Conservation (phyloP, 306 rosid species). For the Cercis canadensis region DNA sequence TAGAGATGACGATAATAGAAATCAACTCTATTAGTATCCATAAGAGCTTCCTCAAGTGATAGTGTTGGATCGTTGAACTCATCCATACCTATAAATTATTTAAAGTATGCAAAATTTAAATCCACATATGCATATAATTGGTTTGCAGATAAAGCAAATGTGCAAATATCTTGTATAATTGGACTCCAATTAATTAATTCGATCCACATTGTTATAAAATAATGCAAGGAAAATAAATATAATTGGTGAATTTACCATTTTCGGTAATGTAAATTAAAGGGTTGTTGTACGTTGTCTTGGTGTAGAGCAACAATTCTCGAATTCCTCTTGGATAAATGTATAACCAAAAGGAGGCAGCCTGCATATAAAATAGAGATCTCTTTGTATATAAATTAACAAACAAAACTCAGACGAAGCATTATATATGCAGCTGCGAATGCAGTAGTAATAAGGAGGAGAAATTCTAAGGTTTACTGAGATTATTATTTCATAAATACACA, state of each 20-base stretch:
- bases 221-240: not conserved
- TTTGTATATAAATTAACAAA: too few species aligned
- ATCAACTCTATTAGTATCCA: constrained; percentile 49
- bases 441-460: not conserved
- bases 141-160: not conserved
- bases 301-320: constrained; percentile 37
- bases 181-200: too few species aligned
- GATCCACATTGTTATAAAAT: too few species aligned
- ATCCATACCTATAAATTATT: constrained; percentile 40
- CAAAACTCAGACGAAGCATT: not conserved
- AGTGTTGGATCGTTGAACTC: constrained; percentile 47
- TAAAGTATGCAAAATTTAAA: not conserved
- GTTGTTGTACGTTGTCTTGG: constrained; percentile 46
- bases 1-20: constrained; percentile 48
- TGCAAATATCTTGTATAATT: too few species aligned
- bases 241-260: constrained; percentile 39
- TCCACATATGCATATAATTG: not conserved
- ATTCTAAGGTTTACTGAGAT: too few species aligned
- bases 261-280: constrained; percentile 56
- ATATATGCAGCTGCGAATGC: not conserved
- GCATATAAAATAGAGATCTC: not conserved
- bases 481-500: too few species aligned
- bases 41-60: constrained; percentile 44
- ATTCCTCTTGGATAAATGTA: constrained; percentile 52
- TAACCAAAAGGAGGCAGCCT: constrained; percentile 53